Evolutionary conservation across 192 early-diverging fungal species (phyloP), one percentile per base, ranked within the genome.

Genomic region (Podila horticola): DNA sequence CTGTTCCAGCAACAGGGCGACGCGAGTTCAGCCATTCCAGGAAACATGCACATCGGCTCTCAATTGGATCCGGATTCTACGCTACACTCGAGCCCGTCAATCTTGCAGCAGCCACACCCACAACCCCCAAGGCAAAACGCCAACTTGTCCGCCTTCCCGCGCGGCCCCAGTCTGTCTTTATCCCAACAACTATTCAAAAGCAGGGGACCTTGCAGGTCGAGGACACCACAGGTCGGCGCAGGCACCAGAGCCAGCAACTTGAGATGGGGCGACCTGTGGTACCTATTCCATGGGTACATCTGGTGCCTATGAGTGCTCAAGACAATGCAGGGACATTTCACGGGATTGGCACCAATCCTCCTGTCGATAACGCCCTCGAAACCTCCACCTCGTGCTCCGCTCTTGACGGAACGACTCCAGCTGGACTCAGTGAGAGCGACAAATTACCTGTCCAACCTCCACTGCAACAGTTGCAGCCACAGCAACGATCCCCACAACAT

Each of bases 271-370:
- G 30, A n/a, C 38, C n/a, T 1, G n/a, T 49, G 5, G 52, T 68
- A 5, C 51, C 68, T 1, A 68, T 49, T 12, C 70, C 75, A 22
- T 72, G 76, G 76, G 24, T 11, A 22, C 75, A 79, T 1, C 28
- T 79, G 33, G 48, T 48, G 22, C 58, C 69, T 2, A 72, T 79
- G 76, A 36, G 61, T 36, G 17, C 70, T 6, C 49, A 59, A 22
- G 70, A 79, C 11, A 79, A 59, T 51, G 49, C 76, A 19, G 62
- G 62, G 50, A 79, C 76, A 7, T 79, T 79, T 55, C 76, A 79
- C 51, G 76, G 76, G 5, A 49, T 72, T 20, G 65, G 65, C n/a
- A 76, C 66, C 15, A 31, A 19, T 2, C 57, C 5, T 7, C 30
- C 62, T 45, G 22, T 55, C 0, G 58, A 60, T 20, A 41, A 51